Base-by-base conservation (phyloP, 345 rosid species). In the Mangifera indica region DNA sequence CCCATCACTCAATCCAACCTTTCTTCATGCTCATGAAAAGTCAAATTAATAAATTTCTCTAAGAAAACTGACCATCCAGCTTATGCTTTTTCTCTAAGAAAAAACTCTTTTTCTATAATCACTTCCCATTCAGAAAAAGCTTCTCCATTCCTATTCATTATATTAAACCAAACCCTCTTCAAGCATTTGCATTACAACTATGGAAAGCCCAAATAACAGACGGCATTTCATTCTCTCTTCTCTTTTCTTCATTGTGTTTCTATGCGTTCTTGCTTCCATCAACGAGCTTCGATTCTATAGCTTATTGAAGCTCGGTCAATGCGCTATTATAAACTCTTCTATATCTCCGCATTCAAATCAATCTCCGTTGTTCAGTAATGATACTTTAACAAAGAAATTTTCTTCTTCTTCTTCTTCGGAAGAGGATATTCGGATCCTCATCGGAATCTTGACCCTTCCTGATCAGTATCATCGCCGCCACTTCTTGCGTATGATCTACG, bases 371-470 rank as follows among this genome's bases (percentile, higher is more conserved):
- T 77, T 82, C n/a, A 44, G 48, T 22, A 26, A 46, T 13, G 53
- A 49, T 3, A 14, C 53, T 49, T 3, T 17, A 49, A 49, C 17
- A 4, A 49, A 54, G 3, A 25, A 6, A n/a, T n/a, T n/a, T n/a
- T n/a, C n/a, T 3, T 72, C 52, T 12, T 45, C 75, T 6, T 71
- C 72, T 29, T 76, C 81, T 20, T 78, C 85, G 10, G 63, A 83
- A 6, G 80, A 74, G 22, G 85, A 85, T 11, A 76, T 91, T 60
- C 86, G 96, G 54, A 84, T 93, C n/a, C 89, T 91, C 45, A 63
- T 93, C 13, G 97, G 97, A 65, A 80, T 93, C 66, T 77, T 83
- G 13, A 93, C 97, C 1, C 87, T 93, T n/a, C 94, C 98, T 0
- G 93, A 93, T 67, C 94, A 90, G 57, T 91, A 90, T 80, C 81